Percentiles rank a stretch among this genome's conserved stretches.
Evolutionary conservation across 495 filamentous ascomycete genomes (phyloP).

Genomic region (Talaromyces liani): DNA sequence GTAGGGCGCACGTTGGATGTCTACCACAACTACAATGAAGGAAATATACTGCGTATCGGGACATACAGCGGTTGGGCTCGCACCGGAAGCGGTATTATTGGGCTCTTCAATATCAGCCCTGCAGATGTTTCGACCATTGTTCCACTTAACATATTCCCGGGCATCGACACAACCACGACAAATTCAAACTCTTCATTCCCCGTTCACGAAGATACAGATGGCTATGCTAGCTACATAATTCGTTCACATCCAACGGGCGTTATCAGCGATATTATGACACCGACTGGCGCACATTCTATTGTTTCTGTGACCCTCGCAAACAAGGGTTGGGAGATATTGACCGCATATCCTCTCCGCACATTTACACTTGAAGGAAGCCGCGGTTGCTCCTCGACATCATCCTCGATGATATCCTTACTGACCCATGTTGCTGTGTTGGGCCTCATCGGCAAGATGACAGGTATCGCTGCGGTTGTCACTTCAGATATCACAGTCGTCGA

Average conservation of each 20-base stretch:
- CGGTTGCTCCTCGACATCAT: background rate
- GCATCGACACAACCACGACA: constrained; percentile 35
- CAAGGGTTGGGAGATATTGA: constrained; percentile 75
- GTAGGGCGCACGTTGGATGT: constrained; percentile 61
- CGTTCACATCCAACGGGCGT: constrained; percentile 63
- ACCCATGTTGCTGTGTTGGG: constrained; percentile 64
- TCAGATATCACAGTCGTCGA: constrained; percentile 48
- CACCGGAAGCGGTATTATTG: constrained; percentile 69
- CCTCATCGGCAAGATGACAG: constrained; percentile 83
- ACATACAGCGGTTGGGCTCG: constrained; percentile 58
- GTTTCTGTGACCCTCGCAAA: constrained; percentile 54
- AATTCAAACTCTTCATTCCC: background rate
- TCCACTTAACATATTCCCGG: constrained; percentile 63
- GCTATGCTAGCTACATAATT: constrained; percentile 53
- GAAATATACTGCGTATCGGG: constrained; percentile 66
- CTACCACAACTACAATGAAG: constrained; percentile 68
- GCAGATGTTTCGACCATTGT: constrained; percentile 55
- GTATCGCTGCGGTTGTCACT: constrained; percentile 64
- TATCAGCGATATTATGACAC: constrained; percentile 43
- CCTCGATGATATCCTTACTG: background rate
- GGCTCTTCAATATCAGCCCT: constrained; percentile 71
- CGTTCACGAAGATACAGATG: constrained; percentile 16
- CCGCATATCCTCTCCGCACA: constrained; percentile 54
- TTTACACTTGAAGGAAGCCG: constrained; percentile 38
- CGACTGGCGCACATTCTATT: constrained; percentile 27